Conservation (phyloP, 306 rosid genomes). For the Cucurbita ficifolia region DNA sequence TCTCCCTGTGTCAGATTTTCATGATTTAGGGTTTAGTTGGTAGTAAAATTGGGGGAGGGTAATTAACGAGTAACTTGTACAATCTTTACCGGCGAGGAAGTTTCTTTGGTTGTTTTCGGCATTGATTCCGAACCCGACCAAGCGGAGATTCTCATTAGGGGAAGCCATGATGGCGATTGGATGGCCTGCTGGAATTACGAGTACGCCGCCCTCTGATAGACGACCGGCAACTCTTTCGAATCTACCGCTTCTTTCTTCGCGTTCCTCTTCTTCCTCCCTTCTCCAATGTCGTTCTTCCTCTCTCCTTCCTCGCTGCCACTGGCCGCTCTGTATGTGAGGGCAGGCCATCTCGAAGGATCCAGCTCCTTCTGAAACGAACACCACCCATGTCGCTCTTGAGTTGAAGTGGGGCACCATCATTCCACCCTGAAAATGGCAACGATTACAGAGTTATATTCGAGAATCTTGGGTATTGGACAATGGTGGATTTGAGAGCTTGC, state of each 20-base stretch:
- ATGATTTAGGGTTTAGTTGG: neutral
- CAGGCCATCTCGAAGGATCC: conserved; percentile 35
- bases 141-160: conserved; percentile 3
- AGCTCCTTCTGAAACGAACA: conserved; percentile 20
- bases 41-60: neutral
- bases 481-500: neutral
- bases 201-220: conserved; percentile 8
- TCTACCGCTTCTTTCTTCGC: neutral
- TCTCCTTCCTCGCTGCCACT: conserved; percentile 3
- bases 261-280: neutral
- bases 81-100: conserved; percentile 20
- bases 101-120: conserved; percentile 24
- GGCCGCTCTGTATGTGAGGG: conserved; percentile 10
- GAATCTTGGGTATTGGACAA: neutral
- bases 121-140: conserved; percentile 20
- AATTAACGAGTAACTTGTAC: too few species aligned
- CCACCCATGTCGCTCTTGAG: conserved; percentile 19
- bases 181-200: conserved; percentile 20
- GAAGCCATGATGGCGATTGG: conserved; percentile 23
- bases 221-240: conserved; percentile 6
- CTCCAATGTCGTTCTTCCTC: neutral
- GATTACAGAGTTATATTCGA: neutral
- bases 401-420: conserved; percentile 33
- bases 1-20: conserved; percentile 2
- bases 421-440: conserved; percentile 14